Evolutionary conservation across 2,329 filamentous ascomycete species (phyloP).

Genomic region (Fragosphaeria purpurea): DNA sequence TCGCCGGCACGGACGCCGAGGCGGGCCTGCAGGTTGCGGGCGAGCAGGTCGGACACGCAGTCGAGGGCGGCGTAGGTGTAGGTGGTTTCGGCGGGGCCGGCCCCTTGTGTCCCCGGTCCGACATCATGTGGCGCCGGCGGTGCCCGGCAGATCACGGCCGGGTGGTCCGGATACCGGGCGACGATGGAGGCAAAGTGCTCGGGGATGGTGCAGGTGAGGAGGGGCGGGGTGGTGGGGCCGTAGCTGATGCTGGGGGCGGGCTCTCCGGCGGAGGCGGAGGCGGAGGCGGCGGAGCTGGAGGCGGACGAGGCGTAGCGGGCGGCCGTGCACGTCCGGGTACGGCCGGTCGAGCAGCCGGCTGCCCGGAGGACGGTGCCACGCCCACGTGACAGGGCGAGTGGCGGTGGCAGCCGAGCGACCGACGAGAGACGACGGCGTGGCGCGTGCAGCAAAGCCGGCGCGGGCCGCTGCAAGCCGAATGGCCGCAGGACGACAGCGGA

Average conservation of each 20-base stretch:
- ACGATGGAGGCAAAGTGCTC: conserved; percentile 62
- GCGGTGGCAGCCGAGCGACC: too few relatives aligned
- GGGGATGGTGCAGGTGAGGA: conserved; percentile 59
- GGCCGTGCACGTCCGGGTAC: too few relatives aligned
- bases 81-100: conserved; percentile 44
- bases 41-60: conserved; percentile 63
- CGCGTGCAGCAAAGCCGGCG: too few relatives aligned
- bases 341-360: too few relatives aligned
- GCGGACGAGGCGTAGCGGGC: too few relatives aligned
- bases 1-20: conserved; percentile 69
- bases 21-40: conserved; percentile 55
- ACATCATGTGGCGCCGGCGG: conserved; percentile 26
- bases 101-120: too few relatives aligned
- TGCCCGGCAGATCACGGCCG: conserved; percentile 44
- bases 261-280: not conserved
- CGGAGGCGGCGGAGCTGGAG: not conserved
- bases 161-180: conserved; percentile 51
- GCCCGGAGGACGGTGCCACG: too few relatives aligned
- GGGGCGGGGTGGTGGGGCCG: conserved; percentile 42
- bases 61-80: conserved; percentile 72
- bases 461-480: too few relatives aligned
- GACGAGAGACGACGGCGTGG: too few relatives aligned
- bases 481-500: too few relatives aligned
- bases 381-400: too few relatives aligned
- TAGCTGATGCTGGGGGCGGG: conserved; percentile 4